phyloP scores from a whole-genome alignment of 257 asterid genomes.

The Fraxinus anomala region DNA sequence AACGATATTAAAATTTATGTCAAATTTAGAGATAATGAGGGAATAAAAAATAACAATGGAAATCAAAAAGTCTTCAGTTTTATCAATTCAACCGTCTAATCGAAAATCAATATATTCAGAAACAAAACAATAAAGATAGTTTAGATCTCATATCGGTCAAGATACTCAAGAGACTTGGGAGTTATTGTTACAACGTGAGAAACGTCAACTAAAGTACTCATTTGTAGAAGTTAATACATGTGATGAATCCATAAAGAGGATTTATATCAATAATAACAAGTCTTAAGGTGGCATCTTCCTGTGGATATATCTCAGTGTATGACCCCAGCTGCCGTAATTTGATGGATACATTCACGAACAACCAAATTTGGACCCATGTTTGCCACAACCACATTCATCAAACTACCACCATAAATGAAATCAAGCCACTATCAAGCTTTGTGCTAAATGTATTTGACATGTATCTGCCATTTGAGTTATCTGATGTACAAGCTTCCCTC shows the following conservation, averaged over 20 bases:
- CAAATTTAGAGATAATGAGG: constrained; percentile 15
- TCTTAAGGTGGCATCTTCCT: neutral
- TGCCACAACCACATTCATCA: neutral
- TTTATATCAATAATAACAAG: neutral
- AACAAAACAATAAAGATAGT: constrained; percentile 13
- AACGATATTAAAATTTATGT: constrained; percentile 33
- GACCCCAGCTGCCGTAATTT: neutral
- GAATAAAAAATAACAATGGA: constrained; percentile 23
- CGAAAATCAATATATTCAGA: constrained; percentile 6
- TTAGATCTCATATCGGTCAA: constrained; percentile 2
- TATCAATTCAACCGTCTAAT: constrained; percentile 9
- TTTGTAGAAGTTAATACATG: neutral
- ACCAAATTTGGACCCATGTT: neutral
- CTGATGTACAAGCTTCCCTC: constrained; percentile 4
- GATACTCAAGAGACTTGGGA: constrained; percentile 10
- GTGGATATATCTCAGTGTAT: neutral
- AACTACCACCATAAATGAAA: neutral
- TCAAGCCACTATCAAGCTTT: neutral
- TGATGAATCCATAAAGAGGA: neutral
- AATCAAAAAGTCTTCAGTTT: constrained; percentile 4
- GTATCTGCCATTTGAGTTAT: neutral
- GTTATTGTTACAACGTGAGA: constrained; percentile 2
- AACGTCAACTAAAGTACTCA: neutral
- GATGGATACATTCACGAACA: neutral
- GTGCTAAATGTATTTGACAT: neutral